phyloP scores from a whole-genome alignment of 768 basidiomycete species.

The Phaffia australis region DNA sequence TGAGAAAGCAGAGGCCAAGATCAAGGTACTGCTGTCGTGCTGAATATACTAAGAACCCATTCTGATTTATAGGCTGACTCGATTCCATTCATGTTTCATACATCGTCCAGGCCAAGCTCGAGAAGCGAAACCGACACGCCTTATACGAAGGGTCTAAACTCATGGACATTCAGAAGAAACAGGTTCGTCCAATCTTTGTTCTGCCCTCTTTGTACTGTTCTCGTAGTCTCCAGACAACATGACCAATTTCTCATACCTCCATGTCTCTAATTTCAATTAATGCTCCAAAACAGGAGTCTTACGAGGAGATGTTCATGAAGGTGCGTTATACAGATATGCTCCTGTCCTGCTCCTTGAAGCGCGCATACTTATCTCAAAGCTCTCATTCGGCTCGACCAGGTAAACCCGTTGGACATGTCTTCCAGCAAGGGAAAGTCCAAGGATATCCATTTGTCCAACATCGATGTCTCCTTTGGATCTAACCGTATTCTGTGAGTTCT shows the following conservation, averaged over 20 bases:
- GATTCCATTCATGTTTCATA: constrained; percentile 31
- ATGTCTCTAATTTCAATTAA: constrained; percentile 14
- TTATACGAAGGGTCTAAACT: constrained; percentile 95
- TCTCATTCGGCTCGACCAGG: constrained; percentile 41
- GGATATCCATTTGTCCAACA: constrained; percentile 85
- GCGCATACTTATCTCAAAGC: not conserved
- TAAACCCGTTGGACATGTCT: constrained; percentile 77
- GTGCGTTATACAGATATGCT: constrained; percentile 37
- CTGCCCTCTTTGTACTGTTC: not conserved
- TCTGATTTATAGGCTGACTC: not conserved
- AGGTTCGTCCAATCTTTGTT: constrained; percentile 44
- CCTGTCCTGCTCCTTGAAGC: not conserved
- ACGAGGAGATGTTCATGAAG: constrained; percentile 99
- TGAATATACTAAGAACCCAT: not conserved
- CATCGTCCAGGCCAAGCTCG: constrained; percentile 65
- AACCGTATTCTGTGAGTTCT: constrained; percentile 68
- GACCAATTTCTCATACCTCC: not conserved
- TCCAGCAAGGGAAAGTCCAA: constrained; percentile 87
- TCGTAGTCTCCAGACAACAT: not conserved
- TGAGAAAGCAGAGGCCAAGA: constrained; percentile 93
- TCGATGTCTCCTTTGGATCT: constrained; percentile 92
- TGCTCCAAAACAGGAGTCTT: constrained; percentile 58
- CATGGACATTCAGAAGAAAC: constrained; percentile 81
- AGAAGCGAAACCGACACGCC: constrained; percentile 81
- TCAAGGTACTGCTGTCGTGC: constrained; percentile 49